Evolutionary conservation across 2,329 filamentous ascomycete genomes (phyloP), one percentile per base, ranked within the genome.

Genomic region (Talaromyces marneffei): DNA sequence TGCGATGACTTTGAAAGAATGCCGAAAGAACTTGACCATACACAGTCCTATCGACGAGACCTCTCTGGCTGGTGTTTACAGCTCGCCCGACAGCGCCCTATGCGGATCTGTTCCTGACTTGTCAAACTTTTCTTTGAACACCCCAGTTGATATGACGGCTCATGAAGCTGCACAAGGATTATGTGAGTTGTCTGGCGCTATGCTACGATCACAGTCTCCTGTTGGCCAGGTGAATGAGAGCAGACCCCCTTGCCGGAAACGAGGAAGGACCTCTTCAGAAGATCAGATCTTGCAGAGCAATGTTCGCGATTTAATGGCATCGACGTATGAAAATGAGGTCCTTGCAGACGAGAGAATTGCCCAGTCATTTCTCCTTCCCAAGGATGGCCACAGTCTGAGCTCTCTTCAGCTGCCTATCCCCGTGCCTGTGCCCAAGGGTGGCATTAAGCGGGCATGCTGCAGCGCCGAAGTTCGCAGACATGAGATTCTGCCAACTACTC

Each of bases 381-480:
- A 70, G 54, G 29, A 64, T 20, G 37, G 66, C 29, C 64, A 64
- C 29, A 37, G 59, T 25, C 58, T 70, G 25, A 65, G 62, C 57
- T 64, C 67, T 29, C 64, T 70, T 25, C 64, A 67, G 35, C 57
- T 65, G 42, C 65, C 64, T 52, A 62, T 68, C 39, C 66, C 69
- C n/a, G 65, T 76, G 18, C 71, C 74, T 42, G 70, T 70, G n/a
- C 70, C 57, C 2, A 63, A 59, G 3, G 71, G 68, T 9, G 72
- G 74, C 50, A 73, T 74, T 70, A 77, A 77, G 65, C 74, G 75
- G 52, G 72, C 74, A 35, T 77, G 75, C 67, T 76, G 75, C 59
- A 75, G 73, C 39, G 74, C 70, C 52, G 74, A 77, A 66, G 57
- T 57, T 53, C 44, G 62, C 37, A 61, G 59, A 42, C 55, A 58